phyloP scores from a whole-genome alignment of 2,329 filamentous ascomycete species.

The Diplodia corticola region DNA sequence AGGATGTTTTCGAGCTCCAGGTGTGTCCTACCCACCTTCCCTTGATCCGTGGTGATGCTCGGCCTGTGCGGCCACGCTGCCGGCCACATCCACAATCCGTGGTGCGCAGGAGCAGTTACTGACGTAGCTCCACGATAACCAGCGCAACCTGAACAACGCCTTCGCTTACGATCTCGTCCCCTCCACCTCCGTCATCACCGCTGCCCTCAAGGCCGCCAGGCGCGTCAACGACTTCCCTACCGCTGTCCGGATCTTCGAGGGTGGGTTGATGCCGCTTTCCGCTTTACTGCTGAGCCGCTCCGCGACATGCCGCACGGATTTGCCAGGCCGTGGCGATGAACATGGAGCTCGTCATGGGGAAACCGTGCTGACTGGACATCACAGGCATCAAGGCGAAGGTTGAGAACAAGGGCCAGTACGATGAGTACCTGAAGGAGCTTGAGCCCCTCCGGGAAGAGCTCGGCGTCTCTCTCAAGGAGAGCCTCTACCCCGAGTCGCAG shows the following conservation, averaged over 20 bases:
- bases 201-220: constrained; percentile 89
- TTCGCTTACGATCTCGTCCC: constrained; percentile 99
- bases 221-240: constrained; percentile 98
- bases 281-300: neutral
- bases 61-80: constrained; percentile 17
- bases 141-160: constrained; percentile 98
- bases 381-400: constrained; percentile 98
- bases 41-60: constrained; percentile 1
- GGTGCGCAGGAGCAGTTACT: neutral
- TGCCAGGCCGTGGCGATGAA: neutral
- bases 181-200: constrained; percentile 83
- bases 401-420: constrained; percentile 96
- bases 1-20: constrained; percentile 99
- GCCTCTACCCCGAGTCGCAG: constrained; percentile 69
- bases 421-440: constrained; percentile 93
- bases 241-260: constrained; percentile 97
- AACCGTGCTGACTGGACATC: neutral
- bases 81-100: neutral
- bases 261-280: constrained; percentile 54
- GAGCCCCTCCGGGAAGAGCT: constrained; percentile 92
- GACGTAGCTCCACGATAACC: constrained; percentile 24
- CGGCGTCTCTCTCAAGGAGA: constrained; percentile 87
- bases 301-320: neutral
- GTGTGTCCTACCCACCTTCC: constrained; percentile 54
- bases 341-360: neutral